Conservation (phyloP, 306 rosid genomes). For the Begonia fuchsioides region DNA sequence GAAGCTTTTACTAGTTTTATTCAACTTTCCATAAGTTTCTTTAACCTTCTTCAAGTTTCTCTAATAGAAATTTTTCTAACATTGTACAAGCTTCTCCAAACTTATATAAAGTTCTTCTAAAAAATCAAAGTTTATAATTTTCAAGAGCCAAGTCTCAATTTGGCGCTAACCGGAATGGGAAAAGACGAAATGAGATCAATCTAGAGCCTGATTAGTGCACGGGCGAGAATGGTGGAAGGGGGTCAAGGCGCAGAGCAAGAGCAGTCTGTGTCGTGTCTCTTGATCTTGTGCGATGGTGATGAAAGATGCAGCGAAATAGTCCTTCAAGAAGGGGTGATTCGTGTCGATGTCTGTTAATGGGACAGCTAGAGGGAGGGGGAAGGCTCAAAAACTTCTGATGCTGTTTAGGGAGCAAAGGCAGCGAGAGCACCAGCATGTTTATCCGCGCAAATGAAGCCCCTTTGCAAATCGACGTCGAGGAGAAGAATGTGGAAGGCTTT, state of each 20-base stretch:
- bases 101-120: too few species aligned
- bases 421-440: conserved; percentile 50
- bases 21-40: too few species aligned
- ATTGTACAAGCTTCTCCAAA: too few species aligned
- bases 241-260: conserved; percentile 78
- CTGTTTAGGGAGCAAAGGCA: conserved; percentile 83
- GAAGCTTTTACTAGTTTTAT: too few species aligned
- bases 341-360: conserved; percentile 93
- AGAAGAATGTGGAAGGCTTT: conserved; percentile 48
- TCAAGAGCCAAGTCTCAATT: conserved; percentile 53
- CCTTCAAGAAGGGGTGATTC: conserved; percentile 92
- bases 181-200: conserved; percentile 47
- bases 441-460: conserved; percentile 52
- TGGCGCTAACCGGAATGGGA: conserved; percentile 55
- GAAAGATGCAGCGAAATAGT: conserved; percentile 76
- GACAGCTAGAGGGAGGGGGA: conserved; percentile 70
- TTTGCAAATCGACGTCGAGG: conserved; percentile 61
- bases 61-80: too few species aligned
- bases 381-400: conserved; percentile 87
- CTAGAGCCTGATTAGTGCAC: conserved; percentile 35
- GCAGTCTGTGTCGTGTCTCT: conserved; percentile 73
- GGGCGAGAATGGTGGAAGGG: conserved; percentile 53
- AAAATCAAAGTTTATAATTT: too few species aligned
- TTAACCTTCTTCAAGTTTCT: too few species aligned
- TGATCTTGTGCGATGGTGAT: conserved; percentile 60